Evolutionary conservation across 805 yeast genomes (phyloP), one percentile per base, ranked within the genome.

Genomic region (Metschnikowia similis): DNA sequence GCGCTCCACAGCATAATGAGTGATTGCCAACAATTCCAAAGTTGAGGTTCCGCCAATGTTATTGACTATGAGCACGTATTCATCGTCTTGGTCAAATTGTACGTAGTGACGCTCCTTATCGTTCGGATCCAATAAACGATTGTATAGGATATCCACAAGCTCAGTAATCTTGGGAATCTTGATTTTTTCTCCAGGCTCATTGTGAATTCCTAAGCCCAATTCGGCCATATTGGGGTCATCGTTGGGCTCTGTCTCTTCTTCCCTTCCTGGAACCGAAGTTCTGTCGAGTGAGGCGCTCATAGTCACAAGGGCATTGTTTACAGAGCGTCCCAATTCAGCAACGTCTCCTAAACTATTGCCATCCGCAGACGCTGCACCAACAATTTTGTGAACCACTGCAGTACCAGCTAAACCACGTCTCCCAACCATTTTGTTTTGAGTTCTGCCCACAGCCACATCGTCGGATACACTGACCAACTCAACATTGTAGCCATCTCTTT

Each of bases 371-470:
- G 82, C 84, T 2, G 91, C 92, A 41, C 97, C 96, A 17, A 87
- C 79, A 47, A 85, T 74, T 67, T 91, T 91, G 70, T 91, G 97
- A 30, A 89, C 89, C 13, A 91, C 67, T 0, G 85, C 82, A 1
- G 97, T 90, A 36, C 97, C 98, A 0, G 97, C 96, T 49, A 91
- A 75, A 30, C 96, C 98, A 70, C 98, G 80, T 70, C 97, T 81
- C 16, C 97, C 97, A 45, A 92, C 97, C 74, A 87, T 80, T 17
- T 89, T 90, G 62, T 94, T 92, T 62, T 90, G 91, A 28, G 84
- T 77, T 59, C 85, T 76, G n/a, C 96, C 96, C 41, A 92, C 97
- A 7, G 97, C 89, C 28, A 90, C 96, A 66, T 91, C 98, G 64
- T 91, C 98, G 41, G 89, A 87, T 29, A 91, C 91, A 48, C 85